Percentiles rank a stretch among this genome's conserved stretches.
Evolutionary conservation across 805 yeast species (phyloP).

Genomic region (Metschnikowia matae): DNA sequence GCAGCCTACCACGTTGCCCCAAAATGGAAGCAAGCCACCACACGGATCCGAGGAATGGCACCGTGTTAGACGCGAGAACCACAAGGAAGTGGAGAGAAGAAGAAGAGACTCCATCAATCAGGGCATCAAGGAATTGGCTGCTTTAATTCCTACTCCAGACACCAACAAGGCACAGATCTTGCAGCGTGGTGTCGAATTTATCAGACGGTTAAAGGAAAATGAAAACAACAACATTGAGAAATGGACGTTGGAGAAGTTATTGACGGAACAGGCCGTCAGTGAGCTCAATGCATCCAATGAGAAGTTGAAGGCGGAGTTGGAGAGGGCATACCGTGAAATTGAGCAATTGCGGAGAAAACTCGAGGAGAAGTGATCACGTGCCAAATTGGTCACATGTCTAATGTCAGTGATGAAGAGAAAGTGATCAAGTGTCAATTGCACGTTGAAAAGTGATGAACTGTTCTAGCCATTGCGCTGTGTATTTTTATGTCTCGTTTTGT

Average conservation of each 20-base stretch:
- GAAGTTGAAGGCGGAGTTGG: slow-evolving; percentile 81
- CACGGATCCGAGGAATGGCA: slow-evolving; percentile 87
- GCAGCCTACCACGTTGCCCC: slow-evolving; percentile 36
- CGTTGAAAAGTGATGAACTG: neutral
- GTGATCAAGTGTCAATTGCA: neutral
- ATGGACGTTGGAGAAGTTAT: slow-evolving; percentile 89
- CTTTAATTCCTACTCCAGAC: slow-evolving; percentile 75
- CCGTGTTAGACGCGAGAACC: slow-evolving; percentile 78
- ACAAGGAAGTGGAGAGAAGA: slow-evolving; percentile 92
- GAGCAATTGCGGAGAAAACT: slow-evolving; percentile 67
- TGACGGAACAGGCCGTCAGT: slow-evolving; percentile 86
- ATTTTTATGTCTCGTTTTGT: neutral
- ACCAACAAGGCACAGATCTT: slow-evolving; percentile 88
- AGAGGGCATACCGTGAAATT: slow-evolving; percentile 86
- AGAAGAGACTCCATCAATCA: slow-evolving; percentile 83
- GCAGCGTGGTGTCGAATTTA: slow-evolving; percentile 84
- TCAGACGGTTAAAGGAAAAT: slow-evolving; percentile 82
- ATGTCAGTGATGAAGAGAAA: too few species aligned
- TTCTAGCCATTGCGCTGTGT: neutral
- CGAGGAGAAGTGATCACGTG: slow-evolving; percentile 14
- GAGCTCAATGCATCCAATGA: slow-evolving; percentile 84
- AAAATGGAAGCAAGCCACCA: slow-evolving; percentile 43
- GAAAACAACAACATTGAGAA: slow-evolving; percentile 88
- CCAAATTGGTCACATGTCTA: too few species aligned
- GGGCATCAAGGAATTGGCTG: slow-evolving; percentile 80